Evolutionary conservation across 1,284 basidiomycete species (phyloP), one percentile per base, ranked within the genome.

Genomic region (Termitomyces sp.): DNA sequence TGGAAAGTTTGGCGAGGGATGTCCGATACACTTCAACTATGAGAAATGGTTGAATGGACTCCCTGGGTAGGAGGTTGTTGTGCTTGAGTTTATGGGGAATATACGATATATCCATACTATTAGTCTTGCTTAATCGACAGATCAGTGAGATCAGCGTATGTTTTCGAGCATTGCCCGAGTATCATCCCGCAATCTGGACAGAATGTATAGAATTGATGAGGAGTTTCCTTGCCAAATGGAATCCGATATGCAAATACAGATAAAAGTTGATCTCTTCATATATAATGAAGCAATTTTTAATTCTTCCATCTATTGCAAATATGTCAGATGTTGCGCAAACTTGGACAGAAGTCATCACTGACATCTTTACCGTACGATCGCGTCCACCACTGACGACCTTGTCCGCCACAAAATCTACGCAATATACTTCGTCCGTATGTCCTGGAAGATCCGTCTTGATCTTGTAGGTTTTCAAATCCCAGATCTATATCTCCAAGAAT

Each of bases 401-500:
- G 74, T 99, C 96, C 1, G 94, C 96, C 0, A 97, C 93, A 67
- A 96, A 97, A 69, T 97, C 94, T 19, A 99, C 96, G 66, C 96
- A 99, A 73, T 98, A 98, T 26, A 99, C 96, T 70, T 99, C 97
- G 66, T 99, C 96, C 0, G 90, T 91, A 67, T 99, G 97, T 2
- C 96, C 97, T 0, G 95, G 93, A 24, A 99, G 80, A 69, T 99
- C 96, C 2, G 83, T 86, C 65, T 92, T 88, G 61, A 98, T 87
- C 72, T 97, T 97, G 72, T 92, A 92, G 15, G 92, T 95, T 69
- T 93, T 94, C 57, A 97, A 76, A 69, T 96, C 91, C 94, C 94
- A 97, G 30, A 97, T 86, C 92, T 94, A 62, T 34, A 40, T 9
- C 30, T 26, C 33, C 28, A 13, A 13, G 6, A 17, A 47, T 56